Percentiles rank a stretch among this genome's conserved stretches.
phyloP scores from a whole-genome alignment of 768 basidiomycete genomes.

The Lactarius akahatsu region DNA sequence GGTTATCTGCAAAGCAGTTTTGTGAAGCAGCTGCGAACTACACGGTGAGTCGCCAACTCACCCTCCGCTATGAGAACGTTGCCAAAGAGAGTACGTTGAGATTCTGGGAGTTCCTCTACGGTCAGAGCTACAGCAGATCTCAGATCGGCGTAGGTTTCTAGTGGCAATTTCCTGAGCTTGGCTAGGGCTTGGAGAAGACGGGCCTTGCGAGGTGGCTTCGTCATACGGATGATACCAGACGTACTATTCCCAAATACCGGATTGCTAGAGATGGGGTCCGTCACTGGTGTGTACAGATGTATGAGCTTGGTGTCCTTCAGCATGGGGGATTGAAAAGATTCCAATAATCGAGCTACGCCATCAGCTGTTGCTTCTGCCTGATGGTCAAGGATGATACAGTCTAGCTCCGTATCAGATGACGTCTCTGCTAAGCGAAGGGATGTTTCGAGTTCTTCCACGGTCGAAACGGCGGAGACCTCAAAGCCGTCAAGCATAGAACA shows the following conservation, averaged over 20 bases:
- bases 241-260: conserved; percentile 50
- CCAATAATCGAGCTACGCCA: conserved; percentile 52
- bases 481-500: conserved; percentile 58
- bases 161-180: conserved; percentile 53
- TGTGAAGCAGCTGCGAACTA: not conserved
- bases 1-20: conserved; percentile 51
- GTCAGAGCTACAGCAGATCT: conserved; percentile 42
- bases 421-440: conserved; percentile 40
- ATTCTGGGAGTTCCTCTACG: conserved; percentile 47
- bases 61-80: conserved; percentile 76
- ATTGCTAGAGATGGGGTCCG: conserved; percentile 51
- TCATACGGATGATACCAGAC: conserved; percentile 63
- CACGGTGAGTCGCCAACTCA: conserved; percentile 29
- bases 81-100: conserved; percentile 58
- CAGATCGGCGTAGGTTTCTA: conserved; percentile 41
- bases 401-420: conserved; percentile 41
- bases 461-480: conserved; percentile 43
- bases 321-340: conserved; percentile 38
- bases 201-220: conserved; percentile 64
- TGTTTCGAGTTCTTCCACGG: conserved; percentile 47
- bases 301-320: conserved; percentile 61
- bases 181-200: conserved; percentile 64
- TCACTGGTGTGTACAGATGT: conserved; percentile 71
- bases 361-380: conserved; percentile 60
- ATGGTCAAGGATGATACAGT: conserved; percentile 68